These are phyloP conservation scores for Bauhinia variegata DNA, from an alignment of 306 rosid genomes.

Conservation along the genomic window DNA sequence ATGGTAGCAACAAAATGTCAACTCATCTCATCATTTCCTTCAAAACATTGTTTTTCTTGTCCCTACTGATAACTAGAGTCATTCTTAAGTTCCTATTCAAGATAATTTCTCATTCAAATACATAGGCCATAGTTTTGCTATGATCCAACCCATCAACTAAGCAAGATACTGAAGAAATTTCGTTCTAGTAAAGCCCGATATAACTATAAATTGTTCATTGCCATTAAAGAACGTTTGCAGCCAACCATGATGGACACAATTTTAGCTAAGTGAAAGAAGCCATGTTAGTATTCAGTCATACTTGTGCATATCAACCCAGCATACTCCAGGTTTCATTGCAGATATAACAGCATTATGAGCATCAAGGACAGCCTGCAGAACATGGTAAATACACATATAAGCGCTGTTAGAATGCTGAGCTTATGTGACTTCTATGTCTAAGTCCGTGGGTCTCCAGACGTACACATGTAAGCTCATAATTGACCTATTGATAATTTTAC, in stretches of 20 bases:
- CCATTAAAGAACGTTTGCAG: slow-evolving; percentile 18
- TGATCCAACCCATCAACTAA: slow-evolving; percentile 5
- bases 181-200: slow-evolving; percentile 10
- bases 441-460: no score
- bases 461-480: not conserved
- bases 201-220: not conserved
- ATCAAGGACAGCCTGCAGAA: slow-evolving; percentile 84
- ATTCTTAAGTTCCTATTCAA: slow-evolving; percentile 4
- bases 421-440: no score
- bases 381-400: slow-evolving; percentile 23
- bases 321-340: slow-evolving; percentile 75
- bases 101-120: slow-evolving; percentile 17
- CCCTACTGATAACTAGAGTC: slow-evolving; percentile 9
- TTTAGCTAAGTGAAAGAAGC: slow-evolving; percentile 22
- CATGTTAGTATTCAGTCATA: slow-evolving; percentile 40
- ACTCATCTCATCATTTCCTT: not conserved
- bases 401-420: no score
- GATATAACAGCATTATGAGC: slow-evolving; percentile 87
- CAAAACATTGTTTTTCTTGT: slow-evolving; percentile 9
- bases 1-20: no score
- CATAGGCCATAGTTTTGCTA: slow-evolving; percentile 12
- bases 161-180: slow-evolving; percentile 28
- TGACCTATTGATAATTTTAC: not conserved
- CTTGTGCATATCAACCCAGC: slow-evolving; percentile 91
- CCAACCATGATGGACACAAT: slow-evolving; percentile 20